Evolutionary conservation across 1,284 basidiomycete species (phyloP), one percentile per base, ranked within the genome.

Genomic region (Cutaneotrichosporon curvatum): DNA sequence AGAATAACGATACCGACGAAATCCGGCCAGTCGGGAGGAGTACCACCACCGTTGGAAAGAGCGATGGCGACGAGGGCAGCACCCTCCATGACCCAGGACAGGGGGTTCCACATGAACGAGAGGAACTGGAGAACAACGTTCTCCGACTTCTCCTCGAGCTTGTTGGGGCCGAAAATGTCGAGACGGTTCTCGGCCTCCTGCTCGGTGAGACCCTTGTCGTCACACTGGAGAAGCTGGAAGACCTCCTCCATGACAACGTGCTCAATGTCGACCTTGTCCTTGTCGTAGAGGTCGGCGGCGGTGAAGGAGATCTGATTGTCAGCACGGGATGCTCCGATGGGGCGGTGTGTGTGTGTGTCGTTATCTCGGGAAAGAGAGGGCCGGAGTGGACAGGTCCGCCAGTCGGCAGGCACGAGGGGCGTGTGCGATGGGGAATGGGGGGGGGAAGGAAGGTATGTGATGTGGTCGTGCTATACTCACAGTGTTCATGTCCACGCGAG

Each of bases 21-120:
- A 78, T 97, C 91, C 69, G 85, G 78, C 94, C 94, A 96, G 70
- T 97, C 90, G 36, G 92, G 92, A 40, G 92, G 81, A 57, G 78
- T 76, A 56, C 79, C 76, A 42, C 60, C 83, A 75, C 94, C 91
- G 74, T 97, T 97, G 56, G 92, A 95, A 34, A 97, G 82, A 38
- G 81, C 92, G 70, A 96, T 96, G 51, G 92, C 91, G 70, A 97
- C 92, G 42, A 96, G 78, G 41, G 92, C 91, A 47, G 92, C 92
- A 60, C 86, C 90, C 74, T 98, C 92, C 92, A 97, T 98, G 75
- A 97, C 94, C 91, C 92, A 97, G 34, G 91, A 95, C 20, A 96
- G 79, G 43, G 91, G 91, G 76, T 95, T 95, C 90, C 90, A 94
- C 89, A 94, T 94, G 79, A 95, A 96, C 69, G 82, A 83, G 64